Percentiles rank a stretch among this genome's conserved stretches.
Evolutionary conservation across 1,139 yeast species (phyloP).

Genomic region (Tardiomyces digboiensis): DNA sequence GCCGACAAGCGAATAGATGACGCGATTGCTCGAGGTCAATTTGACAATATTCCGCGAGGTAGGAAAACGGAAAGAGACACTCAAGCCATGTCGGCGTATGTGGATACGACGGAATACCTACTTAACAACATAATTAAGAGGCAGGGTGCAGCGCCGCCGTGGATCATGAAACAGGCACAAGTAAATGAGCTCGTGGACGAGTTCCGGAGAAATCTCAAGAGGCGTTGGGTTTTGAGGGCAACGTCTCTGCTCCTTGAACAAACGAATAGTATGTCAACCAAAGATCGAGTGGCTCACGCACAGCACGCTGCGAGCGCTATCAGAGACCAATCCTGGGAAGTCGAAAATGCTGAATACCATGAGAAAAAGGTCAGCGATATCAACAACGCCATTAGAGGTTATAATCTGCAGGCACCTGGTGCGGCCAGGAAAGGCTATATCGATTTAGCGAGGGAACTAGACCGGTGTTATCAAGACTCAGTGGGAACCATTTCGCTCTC

Average conservation of each 20-base stretch:
- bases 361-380: slow-evolving; percentile 37
- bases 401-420: slow-evolving; percentile 74
- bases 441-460: slow-evolving; percentile 41
- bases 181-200: slow-evolving; percentile 37
- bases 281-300: not conserved
- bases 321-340: slow-evolving; percentile 29
- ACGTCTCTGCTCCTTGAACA: not conserved
- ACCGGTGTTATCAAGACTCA: slow-evolving; percentile 27
- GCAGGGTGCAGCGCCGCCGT: slow-evolving; percentile 78
- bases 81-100: slow-evolving; percentile 31
- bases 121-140: slow-evolving; percentile 61
- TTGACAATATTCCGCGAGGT: slow-evolving; percentile 58
- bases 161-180: slow-evolving; percentile 74
- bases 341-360: slow-evolving; percentile 31
- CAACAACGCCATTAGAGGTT: slow-evolving; percentile 56
- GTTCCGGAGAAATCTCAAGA: slow-evolving; percentile 30
- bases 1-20: slow-evolving; percentile 75
- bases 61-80: slow-evolving; percentile 31
- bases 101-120: slow-evolving; percentile 56
- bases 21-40: slow-evolving; percentile 61
- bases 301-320: not conserved
- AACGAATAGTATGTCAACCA: not conserved
- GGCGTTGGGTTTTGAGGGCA: slow-evolving; percentile 1
- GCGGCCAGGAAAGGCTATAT: slow-evolving; percentile 65
- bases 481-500: slow-evolving; percentile 15